Evolutionary conservation across 192 early-diverging fungal genomes (phyloP), one percentile per base, ranked within the genome.

Genomic region (Allomyces macrogynus): DNA sequence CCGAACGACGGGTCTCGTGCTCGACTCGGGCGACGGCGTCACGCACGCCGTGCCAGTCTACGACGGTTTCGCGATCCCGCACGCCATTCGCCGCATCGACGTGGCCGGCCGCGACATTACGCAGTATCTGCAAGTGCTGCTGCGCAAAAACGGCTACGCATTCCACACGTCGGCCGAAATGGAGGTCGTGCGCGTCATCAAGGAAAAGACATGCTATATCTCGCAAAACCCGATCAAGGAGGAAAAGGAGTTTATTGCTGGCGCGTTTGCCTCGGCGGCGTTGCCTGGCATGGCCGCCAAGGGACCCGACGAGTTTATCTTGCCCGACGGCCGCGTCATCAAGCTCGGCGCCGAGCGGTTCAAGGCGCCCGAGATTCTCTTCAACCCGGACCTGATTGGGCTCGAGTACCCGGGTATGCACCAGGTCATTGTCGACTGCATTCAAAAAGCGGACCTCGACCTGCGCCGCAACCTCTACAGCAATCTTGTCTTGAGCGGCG

Each of bases 11-110:
- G 95, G 95, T 61, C 82, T 99, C 24, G 94, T 97, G 14, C 78
- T 99, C 22, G 94, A 99, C 71, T 85, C 90, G 8, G 94, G 95
- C 61, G 94, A 99, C 69, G 93, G 94, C 64, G 94, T 95, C 3
- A 89, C 93, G 23, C 95, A 99, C 65, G 76, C 90, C 10, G 89
- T 98, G 10, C 95, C 93, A 40, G 92, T 96, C 0, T 97, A 87
- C 71, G 94, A 97, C 75, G 94, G 94, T 32, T 99, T 93, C 71
- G 91, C 93, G 60, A 84, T 97, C 64, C 89, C 89, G 18, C 86
- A 99, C 67, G 93, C 93, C 24, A 90, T 99, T 60, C 80, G 87
- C 43, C 80, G 95, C 64, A 84, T 95, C 49, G 95, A 99, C 67
- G 77, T 99, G 68, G 95, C 93, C 12, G 95, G 94, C 2, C 71